Base-by-base conservation (phyloP, 2,329 filamentous ascomycete species). In the Colletotrichum nymphaeae region DNA sequence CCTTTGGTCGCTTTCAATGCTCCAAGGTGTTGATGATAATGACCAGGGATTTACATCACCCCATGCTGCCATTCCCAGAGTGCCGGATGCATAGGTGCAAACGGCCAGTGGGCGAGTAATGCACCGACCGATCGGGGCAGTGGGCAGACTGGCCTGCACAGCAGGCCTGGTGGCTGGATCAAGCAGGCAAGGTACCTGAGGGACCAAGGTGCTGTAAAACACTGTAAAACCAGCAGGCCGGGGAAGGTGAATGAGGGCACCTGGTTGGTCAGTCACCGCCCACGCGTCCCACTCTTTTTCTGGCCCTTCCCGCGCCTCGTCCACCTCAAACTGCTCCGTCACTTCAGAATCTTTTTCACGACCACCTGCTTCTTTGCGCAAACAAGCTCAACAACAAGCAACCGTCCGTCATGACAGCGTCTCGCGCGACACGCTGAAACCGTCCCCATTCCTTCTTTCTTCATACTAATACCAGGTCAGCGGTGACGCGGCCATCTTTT, bases 211-310 rank as follows among this genome's bases (percentile, higher is more conserved):
- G 37, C 37, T 60, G 55, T 56, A 59, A 73, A 66, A 62, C 70
- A 73, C 70, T 69, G 70, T 73, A 62, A 62, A 65, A 52, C 35
- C 28, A 55, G 49, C 35, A 52, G 49, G 46, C 63, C 26, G 24
- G 30, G 19, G 32, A 49, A 56, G 56, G 71, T 71, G 62, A 71
- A 56, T 52, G 49, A 19, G 16, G 32, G n/a, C 24, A 12, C n/a
- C 8, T 68, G 63, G 71, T 75, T 75, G 74, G 73, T 22, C 46
- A 60, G 55, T n/a, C 22, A 37, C 30, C 63, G 30, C 63, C 35
- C 63, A 68, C 42, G 66, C 71, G 72, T 67, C 72, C 74, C 74
- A 71, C 67, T 42, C 28, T 74, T 72, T 72, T 72, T 74, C 74
- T 74, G 65, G 56, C 63, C 67, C 69, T 74, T 75, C 72, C 74